Conservation (phyloP, 352 stramenopile genomes). For the Phytophthora quininea region DNA sequence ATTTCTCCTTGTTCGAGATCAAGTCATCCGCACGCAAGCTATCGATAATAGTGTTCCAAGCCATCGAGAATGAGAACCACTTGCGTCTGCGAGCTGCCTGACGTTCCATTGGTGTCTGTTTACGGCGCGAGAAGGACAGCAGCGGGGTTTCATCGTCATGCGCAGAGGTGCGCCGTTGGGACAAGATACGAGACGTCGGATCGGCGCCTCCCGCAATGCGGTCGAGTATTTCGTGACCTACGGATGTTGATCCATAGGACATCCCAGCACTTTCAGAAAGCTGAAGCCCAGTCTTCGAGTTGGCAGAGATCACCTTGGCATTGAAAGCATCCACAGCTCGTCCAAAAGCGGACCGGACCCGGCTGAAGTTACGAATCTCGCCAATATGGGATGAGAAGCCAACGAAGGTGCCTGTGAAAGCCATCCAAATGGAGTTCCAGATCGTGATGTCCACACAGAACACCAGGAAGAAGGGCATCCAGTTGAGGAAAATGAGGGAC, state of each 20-base stretch:
- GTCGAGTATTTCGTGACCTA: constrained; percentile 68
- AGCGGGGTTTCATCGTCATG: constrained; percentile 78
- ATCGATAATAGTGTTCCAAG: constrained; percentile 98
- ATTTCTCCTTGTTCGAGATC: constrained; percentile 89
- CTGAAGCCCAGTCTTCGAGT: constrained; percentile 78
- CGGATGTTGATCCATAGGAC: constrained; percentile 55
- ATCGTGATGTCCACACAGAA: constrained; percentile 99
- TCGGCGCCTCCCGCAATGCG: constrained; percentile 48
- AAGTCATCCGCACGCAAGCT: constrained; percentile 94
- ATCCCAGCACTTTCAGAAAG: constrained; percentile 41
- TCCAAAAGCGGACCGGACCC: constrained; percentile 88
- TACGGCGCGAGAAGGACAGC: constrained; percentile 86
- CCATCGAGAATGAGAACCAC: constrained; percentile 98
- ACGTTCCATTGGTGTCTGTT: constrained; percentile 78
- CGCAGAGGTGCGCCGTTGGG: constrained; percentile 37
- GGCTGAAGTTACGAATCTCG: constrained; percentile 94
- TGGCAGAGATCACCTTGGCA: constrained; percentile 77
- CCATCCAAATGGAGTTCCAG: constrained; percentile 98
- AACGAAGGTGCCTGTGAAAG: constrained; percentile 96
- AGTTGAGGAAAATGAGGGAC: constrained; percentile 95
- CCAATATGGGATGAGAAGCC: constrained; percentile 97
- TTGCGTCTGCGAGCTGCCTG: constrained; percentile 96
- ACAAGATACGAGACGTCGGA: constrained; percentile 31
- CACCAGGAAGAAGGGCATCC: constrained; percentile 97
- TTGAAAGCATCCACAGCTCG: constrained; percentile 88